A percentile compares a stretch with the other conserved stretches of the same genome.
These are phyloP conservation scores for Starmerella stellata DNA, from an alignment of 805 yeast species.

Conservation along the genomic window DNA sequence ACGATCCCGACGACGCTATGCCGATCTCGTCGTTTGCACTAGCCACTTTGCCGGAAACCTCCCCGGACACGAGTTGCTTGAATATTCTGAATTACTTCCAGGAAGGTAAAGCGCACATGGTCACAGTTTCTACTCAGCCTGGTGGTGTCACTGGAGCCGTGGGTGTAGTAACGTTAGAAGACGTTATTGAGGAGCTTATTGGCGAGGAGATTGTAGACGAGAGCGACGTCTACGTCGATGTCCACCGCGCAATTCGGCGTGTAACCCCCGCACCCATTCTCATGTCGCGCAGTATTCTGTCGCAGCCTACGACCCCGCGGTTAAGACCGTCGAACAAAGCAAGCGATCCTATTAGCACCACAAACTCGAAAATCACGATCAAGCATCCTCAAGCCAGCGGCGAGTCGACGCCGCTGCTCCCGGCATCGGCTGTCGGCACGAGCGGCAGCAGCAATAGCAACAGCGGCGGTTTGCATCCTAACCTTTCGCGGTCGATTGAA, in stretches of 20 bases:
- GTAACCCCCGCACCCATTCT: conserved; percentile 26
- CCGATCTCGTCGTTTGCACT: conserved; percentile 87
- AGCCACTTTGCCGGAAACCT: conserved; percentile 91
- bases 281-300: conserved; percentile 1
- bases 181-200: conserved; percentile 92
- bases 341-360: conserved; percentile 44
- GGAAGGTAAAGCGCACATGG: conserved; percentile 96
- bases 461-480: too few relatives aligned
- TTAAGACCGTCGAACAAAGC: conserved; percentile 35
- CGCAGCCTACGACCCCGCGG: conserved; percentile 3
- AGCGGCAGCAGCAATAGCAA: too few relatives aligned
- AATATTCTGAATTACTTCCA: conserved; percentile 91
- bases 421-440: not conserved
- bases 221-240: conserved; percentile 81
- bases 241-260: conserved; percentile 63
- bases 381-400: conserved; percentile 21
- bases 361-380: conserved; percentile 46
- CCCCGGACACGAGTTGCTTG: conserved; percentile 76
- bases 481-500: not conserved
- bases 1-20: conserved; percentile 88
- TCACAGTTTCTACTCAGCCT: conserved; percentile 69
- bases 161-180: conserved; percentile 87
- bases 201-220: conserved; percentile 97
- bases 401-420: not conserved
- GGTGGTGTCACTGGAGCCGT: conserved; percentile 67